phyloP scores from a whole-genome alignment of 257 asterid species.

The Solanum chiquidenum region DNA sequence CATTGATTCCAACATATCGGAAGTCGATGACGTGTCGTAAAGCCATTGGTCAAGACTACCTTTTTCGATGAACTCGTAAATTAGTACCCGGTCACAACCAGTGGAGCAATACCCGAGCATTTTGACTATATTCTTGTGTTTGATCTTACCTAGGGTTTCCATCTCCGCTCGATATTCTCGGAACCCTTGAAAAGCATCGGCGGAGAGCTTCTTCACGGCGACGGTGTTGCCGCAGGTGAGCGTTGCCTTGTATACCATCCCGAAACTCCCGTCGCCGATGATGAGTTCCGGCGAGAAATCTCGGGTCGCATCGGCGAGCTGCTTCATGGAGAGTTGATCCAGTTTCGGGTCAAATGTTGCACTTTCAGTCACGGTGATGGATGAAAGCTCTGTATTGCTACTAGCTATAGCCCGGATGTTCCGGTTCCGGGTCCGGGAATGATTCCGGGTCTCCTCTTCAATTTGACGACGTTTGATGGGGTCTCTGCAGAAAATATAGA shows the following conservation, averaged over 20 bases:
- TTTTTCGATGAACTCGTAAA: slow-evolving; percentile 67
- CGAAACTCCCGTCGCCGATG: slow-evolving; percentile 88
- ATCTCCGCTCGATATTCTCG: slow-evolving; percentile 89
- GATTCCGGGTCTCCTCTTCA: slow-evolving; percentile 3
- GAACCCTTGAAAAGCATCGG: slow-evolving; percentile 81
- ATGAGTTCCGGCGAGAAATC: slow-evolving; percentile 64
- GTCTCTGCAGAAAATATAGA: slow-evolving; percentile 27
- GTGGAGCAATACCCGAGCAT: slow-evolving; percentile 64
- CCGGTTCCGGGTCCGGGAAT: slow-evolving; percentile 14
- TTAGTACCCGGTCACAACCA: slow-evolving; percentile 58
- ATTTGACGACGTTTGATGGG: slow-evolving; percentile 18
- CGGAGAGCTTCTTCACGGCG: slow-evolving; percentile 62
- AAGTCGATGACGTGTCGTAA: slow-evolving; percentile 41
- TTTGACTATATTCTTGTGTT: slow-evolving; percentile 56
- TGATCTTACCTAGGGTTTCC: slow-evolving; percentile 82
- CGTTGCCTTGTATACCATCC: slow-evolving; percentile 72
- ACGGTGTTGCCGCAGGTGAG: slow-evolving; percentile 54
- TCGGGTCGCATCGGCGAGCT: slow-evolving; percentile 52
- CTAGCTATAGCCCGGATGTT: neutral
- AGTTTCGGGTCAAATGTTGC: slow-evolving; percentile 56
- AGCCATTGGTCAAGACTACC: slow-evolving; percentile 94
- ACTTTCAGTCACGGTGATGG: slow-evolving; percentile 36
- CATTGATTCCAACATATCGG: slow-evolving; percentile 5
- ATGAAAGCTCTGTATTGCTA: slow-evolving; percentile 3
- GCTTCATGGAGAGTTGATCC: slow-evolving; percentile 53